phyloP scores from a whole-genome alignment of 2,329 filamentous ascomycete species.

The Lachnellula arida region DNA sequence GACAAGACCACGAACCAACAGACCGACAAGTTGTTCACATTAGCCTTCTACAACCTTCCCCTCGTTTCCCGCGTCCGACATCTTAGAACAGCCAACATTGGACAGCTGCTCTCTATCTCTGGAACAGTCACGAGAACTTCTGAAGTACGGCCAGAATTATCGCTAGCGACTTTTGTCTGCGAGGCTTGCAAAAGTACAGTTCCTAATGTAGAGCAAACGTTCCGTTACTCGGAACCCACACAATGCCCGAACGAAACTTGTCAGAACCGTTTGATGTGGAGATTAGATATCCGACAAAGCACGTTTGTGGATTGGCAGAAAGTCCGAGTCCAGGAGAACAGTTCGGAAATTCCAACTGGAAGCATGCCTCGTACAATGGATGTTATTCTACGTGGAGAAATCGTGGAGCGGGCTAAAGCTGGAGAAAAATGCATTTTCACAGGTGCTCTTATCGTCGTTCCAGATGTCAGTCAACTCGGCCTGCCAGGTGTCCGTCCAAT shows the following conservation, averaged over 20 bases:
- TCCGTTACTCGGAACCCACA: slow-evolving; percentile 93
- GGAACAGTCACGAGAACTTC: slow-evolving; percentile 96
- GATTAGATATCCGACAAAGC: slow-evolving; percentile 92
- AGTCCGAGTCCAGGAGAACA: slow-evolving; percentile 96
- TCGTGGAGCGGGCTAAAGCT: slow-evolving; percentile 94
- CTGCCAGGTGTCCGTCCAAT: slow-evolving; percentile 81
- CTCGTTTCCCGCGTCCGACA: slow-evolving; percentile 33
- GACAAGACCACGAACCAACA: slow-evolving; percentile 85
- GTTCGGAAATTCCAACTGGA: slow-evolving; percentile 93
- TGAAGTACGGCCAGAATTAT: slow-evolving; percentile 91
- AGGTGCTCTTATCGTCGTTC: slow-evolving; percentile 90
- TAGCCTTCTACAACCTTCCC: slow-evolving; percentile 73
- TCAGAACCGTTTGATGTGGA: slow-evolving; percentile 88
- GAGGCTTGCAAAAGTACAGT: slow-evolving; percentile 80
- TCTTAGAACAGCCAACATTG: slow-evolving; percentile 82
- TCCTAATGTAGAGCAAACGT: slow-evolving; percentile 92
- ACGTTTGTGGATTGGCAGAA: slow-evolving; percentile 99
- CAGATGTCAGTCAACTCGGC: slow-evolving; percentile 91
- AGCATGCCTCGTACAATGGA: slow-evolving; percentile 99
- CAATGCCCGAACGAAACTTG: slow-evolving; percentile 89
- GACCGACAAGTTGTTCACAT: slow-evolving; percentile 88
- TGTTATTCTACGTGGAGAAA: slow-evolving; percentile 91
- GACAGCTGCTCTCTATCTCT: slow-evolving; percentile 89
- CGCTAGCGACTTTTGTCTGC: slow-evolving; percentile 86
- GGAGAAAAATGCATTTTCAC: slow-evolving; percentile 99